These are phyloP conservation scores for Rhododendron williamsianum DNA, from an alignment of 148 eudicot species.

Conservation along the genomic window DNA sequence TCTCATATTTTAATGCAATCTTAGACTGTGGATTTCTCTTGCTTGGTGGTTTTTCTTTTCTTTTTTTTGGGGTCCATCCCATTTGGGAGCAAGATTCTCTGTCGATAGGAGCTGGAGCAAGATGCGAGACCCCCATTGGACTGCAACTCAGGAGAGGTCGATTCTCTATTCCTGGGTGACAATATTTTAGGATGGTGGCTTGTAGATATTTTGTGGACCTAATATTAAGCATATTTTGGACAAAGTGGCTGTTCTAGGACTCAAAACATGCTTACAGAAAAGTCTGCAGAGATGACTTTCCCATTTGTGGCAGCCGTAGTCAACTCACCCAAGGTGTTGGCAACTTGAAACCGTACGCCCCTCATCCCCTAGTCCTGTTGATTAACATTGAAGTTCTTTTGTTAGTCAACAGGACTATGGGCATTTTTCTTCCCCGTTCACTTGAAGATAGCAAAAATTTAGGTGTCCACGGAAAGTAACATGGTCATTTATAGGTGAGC, in stretches of 20 bases:
- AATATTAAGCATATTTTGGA: too few species aligned
- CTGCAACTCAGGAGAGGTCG: background rate
- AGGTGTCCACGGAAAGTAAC: background rate
- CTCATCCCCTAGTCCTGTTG: background rate
- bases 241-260: background rate
- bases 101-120: background rate
- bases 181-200: background rate
- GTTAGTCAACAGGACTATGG: background rate
- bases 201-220: background rate
- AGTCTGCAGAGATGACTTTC: background rate
- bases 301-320: background rate
- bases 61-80: background rate
- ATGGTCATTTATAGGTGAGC: background rate
- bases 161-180: background rate
- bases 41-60: background rate
- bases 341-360: background rate
- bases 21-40: background rate
- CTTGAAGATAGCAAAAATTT: slow-evolving; percentile 1
- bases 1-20: background rate
- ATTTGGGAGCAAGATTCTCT: background rate
- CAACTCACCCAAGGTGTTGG: background rate
- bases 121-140: background rate
- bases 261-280: background rate
- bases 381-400: background rate
- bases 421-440: background rate